Conservation (phyloP, 768 basidiomycete genomes). For the Mycena rosella region DNA sequence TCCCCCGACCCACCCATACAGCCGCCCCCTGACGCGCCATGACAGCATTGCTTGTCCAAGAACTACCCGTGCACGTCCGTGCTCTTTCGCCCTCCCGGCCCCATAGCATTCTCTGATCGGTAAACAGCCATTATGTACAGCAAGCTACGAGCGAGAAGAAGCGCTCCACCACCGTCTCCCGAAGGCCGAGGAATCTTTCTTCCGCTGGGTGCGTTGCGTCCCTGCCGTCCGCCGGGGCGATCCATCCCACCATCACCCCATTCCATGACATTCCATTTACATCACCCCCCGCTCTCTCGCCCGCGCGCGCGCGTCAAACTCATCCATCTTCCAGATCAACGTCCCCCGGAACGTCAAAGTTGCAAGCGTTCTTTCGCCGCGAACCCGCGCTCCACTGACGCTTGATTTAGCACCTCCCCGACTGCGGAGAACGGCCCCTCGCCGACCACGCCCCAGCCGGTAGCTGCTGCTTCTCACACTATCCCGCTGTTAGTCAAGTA, state of each 20-base stretch:
- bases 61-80: conserved; percentile 94
- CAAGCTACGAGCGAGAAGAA: conserved; percentile 90
- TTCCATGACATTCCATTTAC: background rate
- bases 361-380: conserved; percentile 29
- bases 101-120: conserved; percentile 28
- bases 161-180: conserved; percentile 65
- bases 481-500: conserved; percentile 60
- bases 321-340: conserved; percentile 21
- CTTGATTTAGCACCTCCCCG: conserved; percentile 45
- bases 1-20: conserved; percentile 9
- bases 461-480: conserved; percentile 43
- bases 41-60: conserved; percentile 86
- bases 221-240: conserved; percentile 44
- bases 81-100: conserved; percentile 33
- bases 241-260: conserved; percentile 20
- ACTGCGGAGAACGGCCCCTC: conserved; percentile 44
- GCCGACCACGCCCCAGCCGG: conserved; percentile 38
- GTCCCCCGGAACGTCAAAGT: conserved; percentile 32
- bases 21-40: conserved; percentile 35
- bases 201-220: conserved; percentile 60
- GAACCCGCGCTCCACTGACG: conserved; percentile 37
- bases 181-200: conserved; percentile 76
- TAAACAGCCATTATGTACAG: conserved; percentile 78
- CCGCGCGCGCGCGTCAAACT: background rate
- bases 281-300: conserved; percentile 16